A percentile compares a stretch with the other conserved stretches of the same genome.
Conservation (phyloP, 768 basidiomycete genomes). For the Mycena vitilis region DNA sequence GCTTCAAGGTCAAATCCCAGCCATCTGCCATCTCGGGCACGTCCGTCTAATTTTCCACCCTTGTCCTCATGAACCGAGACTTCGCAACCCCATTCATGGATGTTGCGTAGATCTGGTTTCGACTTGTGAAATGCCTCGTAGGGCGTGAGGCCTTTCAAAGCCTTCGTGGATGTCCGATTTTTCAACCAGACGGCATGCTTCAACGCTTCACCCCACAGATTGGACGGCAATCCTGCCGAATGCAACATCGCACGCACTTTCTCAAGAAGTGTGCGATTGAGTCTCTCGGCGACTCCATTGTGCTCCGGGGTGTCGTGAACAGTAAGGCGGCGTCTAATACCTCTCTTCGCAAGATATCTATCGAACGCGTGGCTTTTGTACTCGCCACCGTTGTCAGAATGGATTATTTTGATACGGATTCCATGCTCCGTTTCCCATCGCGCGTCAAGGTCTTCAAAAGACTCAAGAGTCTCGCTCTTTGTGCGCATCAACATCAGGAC, state of each 20-base stretch:
- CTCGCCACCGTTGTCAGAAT: slow-evolving; percentile 45
- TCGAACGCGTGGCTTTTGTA: slow-evolving; percentile 40
- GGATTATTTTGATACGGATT: slow-evolving; percentile 42
- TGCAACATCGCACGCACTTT: slow-evolving; percentile 45
- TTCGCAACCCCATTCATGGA: not conserved
- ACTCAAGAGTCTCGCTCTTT: slow-evolving; percentile 43
- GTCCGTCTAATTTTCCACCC: not conserved
- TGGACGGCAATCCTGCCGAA: slow-evolving; percentile 39
- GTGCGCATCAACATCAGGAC: slow-evolving; percentile 38
- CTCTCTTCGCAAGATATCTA: slow-evolving; percentile 34
- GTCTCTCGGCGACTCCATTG: slow-evolving; percentile 52
- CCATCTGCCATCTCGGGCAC: not conserved
- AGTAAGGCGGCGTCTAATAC: slow-evolving; percentile 37
- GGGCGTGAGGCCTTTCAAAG: not conserved
- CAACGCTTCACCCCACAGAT: slow-evolving; percentile 48
- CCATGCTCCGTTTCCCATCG: slow-evolving; percentile 41
- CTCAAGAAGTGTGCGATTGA: slow-evolving; percentile 46
- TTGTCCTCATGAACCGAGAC: not conserved
- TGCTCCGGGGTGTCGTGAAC: slow-evolving; percentile 46
- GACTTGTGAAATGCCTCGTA: not conserved
- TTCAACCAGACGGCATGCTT: slow-evolving; percentile 41
- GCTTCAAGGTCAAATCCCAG: not conserved
- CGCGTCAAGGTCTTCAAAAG: slow-evolving; percentile 41
- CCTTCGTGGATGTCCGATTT: slow-evolving; percentile 37
- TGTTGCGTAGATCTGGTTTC: not conserved